Percentiles rank a stretch among this genome's conserved stretches.
phyloP scores from a whole-genome alignment of 225 moss, liverwort and hornwort genomes.

The Takakia lepidozioides region DNA sequence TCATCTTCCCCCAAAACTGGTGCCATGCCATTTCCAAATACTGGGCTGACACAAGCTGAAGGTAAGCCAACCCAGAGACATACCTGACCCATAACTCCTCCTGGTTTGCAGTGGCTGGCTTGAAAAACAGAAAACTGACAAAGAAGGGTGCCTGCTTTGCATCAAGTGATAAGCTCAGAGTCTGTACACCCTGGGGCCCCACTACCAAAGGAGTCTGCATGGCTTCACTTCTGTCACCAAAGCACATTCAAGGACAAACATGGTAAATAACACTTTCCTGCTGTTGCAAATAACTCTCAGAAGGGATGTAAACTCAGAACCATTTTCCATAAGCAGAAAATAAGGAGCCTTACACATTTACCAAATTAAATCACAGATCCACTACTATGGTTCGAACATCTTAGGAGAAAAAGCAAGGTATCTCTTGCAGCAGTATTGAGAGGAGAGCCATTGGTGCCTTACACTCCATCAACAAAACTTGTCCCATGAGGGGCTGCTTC shows the following conservation, averaged over 20 bases:
- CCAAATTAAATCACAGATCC: not conserved
- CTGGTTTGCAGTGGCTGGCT: slow-evolving; percentile 29
- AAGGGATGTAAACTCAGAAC: not conserved
- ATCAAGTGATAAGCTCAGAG: slow-evolving; percentile 49
- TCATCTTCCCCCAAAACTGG: too few relatives aligned
- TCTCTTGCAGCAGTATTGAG: too few relatives aligned
- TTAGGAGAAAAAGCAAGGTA: not conserved
- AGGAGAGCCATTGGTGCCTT: slow-evolving; percentile 26
- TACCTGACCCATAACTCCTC: slow-evolving; percentile 66
- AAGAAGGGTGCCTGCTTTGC: slow-evolving; percentile 63
- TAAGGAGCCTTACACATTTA: not conserved
- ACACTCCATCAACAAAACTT: slow-evolving; percentile 61
- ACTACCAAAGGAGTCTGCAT: slow-evolving; percentile 67
- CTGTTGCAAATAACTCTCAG: too few relatives aligned
- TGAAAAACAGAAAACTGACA: slow-evolving; percentile 69
- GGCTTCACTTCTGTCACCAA: slow-evolving; percentile 52
- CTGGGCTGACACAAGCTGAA: not conserved
- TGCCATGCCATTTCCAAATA: not conserved
- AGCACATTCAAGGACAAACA: slow-evolving; percentile 4
- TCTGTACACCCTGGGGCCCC: slow-evolving; percentile 30
- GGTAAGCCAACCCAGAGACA: not conserved
- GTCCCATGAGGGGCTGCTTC: slow-evolving; percentile 58
- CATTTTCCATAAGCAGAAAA: too few relatives aligned
- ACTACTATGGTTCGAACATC: not conserved
- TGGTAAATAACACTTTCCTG: slow-evolving; percentile 6